Evolutionary conservation across 768 basidiomycete genomes (phyloP).

Genomic region (Roridomyces roridus): DNA sequence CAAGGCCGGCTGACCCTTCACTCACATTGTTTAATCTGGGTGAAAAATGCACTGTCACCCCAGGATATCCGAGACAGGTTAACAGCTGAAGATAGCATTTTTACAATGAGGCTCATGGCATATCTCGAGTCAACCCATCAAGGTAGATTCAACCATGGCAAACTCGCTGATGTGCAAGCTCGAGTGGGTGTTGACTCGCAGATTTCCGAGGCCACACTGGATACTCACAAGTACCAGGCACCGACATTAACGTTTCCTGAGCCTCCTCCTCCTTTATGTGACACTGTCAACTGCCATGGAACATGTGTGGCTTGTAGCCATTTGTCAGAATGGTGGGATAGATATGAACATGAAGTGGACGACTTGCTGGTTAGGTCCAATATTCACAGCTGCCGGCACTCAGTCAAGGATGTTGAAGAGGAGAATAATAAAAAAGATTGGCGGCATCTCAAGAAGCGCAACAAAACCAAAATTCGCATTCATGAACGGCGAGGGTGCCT

Average conservation of each 20-base stretch:
- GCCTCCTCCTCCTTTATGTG: conserved; percentile 30
- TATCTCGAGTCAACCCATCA: conserved; percentile 13
- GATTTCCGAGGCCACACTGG: background rate
- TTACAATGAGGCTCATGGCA: conserved; percentile 8
- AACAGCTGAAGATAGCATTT: conserved; percentile 1
- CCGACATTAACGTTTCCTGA: conserved; percentile 28
- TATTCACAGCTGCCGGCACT: conserved; percentile 24
- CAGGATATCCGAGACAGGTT: conserved; percentile 24
- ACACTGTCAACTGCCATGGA: background rate
- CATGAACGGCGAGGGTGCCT: conserved; percentile 7
- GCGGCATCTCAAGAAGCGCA: conserved; percentile 2
- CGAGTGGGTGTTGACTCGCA: background rate
- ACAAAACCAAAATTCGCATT: background rate
- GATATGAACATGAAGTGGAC: conserved; percentile 22
- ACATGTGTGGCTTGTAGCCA: conserved; percentile 4
- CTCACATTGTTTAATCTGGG: conserved; percentile 33
- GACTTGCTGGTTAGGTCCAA: conserved; percentile 26
- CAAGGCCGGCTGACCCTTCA: conserved; percentile 37
- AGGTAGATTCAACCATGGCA: conserved; percentile 27
- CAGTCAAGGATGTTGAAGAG: background rate
- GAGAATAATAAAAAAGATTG: background rate
- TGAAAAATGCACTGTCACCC: conserved; percentile 16
- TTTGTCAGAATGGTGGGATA: conserved; percentile 18
- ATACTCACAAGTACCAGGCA: conserved; percentile 1
- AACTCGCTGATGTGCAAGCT: conserved; percentile 22